Conservation (phyloP, 148 eudicot genomes). For the Linanthus parryae region DNA sequence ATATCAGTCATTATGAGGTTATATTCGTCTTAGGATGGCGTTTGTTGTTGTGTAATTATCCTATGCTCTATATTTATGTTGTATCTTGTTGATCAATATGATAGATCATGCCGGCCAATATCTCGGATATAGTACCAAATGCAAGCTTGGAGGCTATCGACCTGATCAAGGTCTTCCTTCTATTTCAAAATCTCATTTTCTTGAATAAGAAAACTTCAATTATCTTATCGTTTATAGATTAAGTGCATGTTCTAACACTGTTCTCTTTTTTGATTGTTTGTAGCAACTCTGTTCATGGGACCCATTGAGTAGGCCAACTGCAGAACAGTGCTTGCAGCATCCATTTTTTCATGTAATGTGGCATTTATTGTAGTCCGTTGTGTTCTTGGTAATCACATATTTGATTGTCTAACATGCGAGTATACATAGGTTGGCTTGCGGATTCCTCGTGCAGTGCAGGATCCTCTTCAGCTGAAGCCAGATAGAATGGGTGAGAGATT, state of each 20-base stretch:
- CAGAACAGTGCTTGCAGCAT: conserved; percentile 75
- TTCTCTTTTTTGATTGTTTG: conserved; percentile 8
- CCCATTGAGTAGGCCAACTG: conserved; percentile 83
- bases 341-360: conserved; percentile 74
- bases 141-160: conserved; percentile 85
- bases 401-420: conserved; percentile 20
- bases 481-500: conserved; percentile 36
- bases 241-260: not conserved
- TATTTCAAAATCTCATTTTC: not conserved
- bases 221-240: not conserved
- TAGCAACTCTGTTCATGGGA: conserved; percentile 94
- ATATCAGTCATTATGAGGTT: conserved; percentile 60
- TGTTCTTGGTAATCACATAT: not conserved
- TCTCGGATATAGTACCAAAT: conserved; percentile 63
- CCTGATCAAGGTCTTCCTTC: conserved; percentile 62
- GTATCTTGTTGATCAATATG: conserved; percentile 7
- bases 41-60: conserved; percentile 1
- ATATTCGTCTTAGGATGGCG: conserved; percentile 12
- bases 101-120: conserved; percentile 62
- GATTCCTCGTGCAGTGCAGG: conserved; percentile 59
- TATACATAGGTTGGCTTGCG: conserved; percentile 38
- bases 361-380: too few species aligned
- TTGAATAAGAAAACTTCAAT: not conserved
- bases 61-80: not conserved
- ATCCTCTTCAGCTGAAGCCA: conserved; percentile 44